phyloP scores from a whole-genome alignment of 441 rosid species.

The Bocquillonia castaneifolia region DNA sequence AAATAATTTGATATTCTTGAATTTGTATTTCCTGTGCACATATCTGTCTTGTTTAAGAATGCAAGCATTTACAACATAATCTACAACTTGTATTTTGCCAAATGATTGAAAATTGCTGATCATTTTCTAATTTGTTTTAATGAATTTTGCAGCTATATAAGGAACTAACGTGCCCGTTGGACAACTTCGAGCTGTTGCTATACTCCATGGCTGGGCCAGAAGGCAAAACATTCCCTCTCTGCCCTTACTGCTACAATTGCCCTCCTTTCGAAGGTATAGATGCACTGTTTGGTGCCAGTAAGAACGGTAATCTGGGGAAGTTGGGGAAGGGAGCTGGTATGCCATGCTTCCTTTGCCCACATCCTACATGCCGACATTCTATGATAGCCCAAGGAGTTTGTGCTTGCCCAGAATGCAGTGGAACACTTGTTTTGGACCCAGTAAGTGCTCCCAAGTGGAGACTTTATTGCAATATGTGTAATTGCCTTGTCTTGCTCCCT shows the following conservation, averaged over 20 bases:
- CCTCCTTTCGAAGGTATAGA: conserved; percentile 91
- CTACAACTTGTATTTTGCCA: background rate
- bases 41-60: no score
- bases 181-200: conserved; percentile 82
- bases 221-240: conserved; percentile 86
- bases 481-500: conserved; percentile 80
- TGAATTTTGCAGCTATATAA: conserved; percentile 65
- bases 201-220: conserved; percentile 86
- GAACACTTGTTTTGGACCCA: conserved; percentile 81
- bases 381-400: conserved; percentile 82
- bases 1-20: background rate
- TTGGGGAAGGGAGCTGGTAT: conserved; percentile 75
- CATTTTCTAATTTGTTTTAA: background rate
- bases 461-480: conserved; percentile 88
- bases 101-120: background rate
- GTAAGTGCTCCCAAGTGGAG: conserved; percentile 88
- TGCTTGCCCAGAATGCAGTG: conserved; percentile 91
- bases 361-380: conserved; percentile 82
- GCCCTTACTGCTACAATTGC: conserved; percentile 84
- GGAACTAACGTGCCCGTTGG: conserved; percentile 86
- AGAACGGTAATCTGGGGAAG: conserved; percentile 41
- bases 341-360: conserved; percentile 93
- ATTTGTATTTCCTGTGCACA: background rate
- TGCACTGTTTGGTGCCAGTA: conserved; percentile 47
- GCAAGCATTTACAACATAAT: background rate